Evolutionary conservation across 805 yeast genomes (phyloP).

Genomic region (Tetrapisispora pingtungensis): DNA sequence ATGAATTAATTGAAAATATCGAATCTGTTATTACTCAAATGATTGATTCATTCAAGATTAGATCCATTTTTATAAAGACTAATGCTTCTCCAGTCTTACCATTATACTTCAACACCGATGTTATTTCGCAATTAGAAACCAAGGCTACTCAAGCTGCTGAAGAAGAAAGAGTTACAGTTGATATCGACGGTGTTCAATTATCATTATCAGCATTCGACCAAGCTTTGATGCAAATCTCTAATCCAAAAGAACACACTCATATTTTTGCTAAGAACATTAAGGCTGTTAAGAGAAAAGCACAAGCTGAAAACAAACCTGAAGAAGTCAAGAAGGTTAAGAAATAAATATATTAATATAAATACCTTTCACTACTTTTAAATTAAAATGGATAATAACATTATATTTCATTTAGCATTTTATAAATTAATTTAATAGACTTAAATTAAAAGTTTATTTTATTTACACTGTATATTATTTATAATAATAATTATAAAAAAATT

Average conservation of each 20-base stretch:
- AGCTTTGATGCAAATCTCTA: constrained; percentile 76
- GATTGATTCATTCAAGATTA: constrained; percentile 34
- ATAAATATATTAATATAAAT: background rate
- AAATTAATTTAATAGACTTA: background rate
- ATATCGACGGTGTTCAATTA: constrained; percentile 32
- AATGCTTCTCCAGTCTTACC: constrained; percentile 76
- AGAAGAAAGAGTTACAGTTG: constrained; percentile 14
- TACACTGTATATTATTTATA: background rate
- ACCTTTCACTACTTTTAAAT: background rate
- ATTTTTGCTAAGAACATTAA: constrained; percentile 50
- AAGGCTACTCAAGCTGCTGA: constrained; percentile 17
- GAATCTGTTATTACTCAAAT: constrained; percentile 44
- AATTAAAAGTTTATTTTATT: background rate
- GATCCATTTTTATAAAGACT: constrained; percentile 57
- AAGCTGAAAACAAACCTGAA: background rate
- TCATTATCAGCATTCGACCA: constrained; percentile 55
- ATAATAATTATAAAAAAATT: background rate
- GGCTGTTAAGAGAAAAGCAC: constrained; percentile 28
- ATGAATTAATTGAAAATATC: constrained; percentile 51
- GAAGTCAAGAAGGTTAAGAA: constrained; percentile 20
- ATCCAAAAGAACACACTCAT: constrained; percentile 55
- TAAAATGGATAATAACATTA: background rate
- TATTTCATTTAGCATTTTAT: constrained; percentile 1
- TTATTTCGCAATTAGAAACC: constrained; percentile 32
- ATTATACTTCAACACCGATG: constrained; percentile 53